Evolutionary conservation across 768 basidiomycete genomes (phyloP).

Genomic region (Mycena latifolia): DNA sequence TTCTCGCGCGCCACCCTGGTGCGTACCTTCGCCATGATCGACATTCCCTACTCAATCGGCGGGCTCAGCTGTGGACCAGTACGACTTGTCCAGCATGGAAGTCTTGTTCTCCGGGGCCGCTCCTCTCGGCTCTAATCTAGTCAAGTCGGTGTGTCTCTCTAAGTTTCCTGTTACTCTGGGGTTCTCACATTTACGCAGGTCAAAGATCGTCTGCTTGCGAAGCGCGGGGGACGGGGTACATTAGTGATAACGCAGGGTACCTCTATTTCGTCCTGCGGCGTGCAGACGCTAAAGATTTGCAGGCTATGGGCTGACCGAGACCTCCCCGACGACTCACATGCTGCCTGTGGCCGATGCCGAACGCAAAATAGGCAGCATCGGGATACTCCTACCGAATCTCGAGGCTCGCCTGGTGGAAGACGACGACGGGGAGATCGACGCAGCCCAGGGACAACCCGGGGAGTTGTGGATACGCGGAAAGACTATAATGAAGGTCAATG

Average conservation of each 20-base stretch:
- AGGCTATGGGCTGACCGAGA: slow-evolving; percentile 89
- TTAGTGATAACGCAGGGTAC: slow-evolving; percentile 66
- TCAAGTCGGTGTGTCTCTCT: slow-evolving; percentile 53
- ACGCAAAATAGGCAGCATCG: slow-evolving; percentile 74
- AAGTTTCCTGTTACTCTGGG: not conserved
- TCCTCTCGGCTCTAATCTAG: slow-evolving; percentile 77
- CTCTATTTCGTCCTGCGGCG: not conserved
- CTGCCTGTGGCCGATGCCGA: slow-evolving; percentile 57
- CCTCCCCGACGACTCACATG: slow-evolving; percentile 77
- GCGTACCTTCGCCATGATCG: slow-evolving; percentile 38
- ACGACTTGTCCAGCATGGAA: slow-evolving; percentile 72
- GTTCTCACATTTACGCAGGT: slow-evolving; percentile 43
- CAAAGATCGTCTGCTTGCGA: slow-evolving; percentile 48
- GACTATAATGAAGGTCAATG: slow-evolving; percentile 78
- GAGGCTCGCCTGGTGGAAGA: slow-evolving; percentile 80
- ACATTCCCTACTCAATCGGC: not conserved
- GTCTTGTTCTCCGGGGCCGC: slow-evolving; percentile 83
- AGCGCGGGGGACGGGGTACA: slow-evolving; percentile 54
- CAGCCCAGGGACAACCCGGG: slow-evolving; percentile 69
- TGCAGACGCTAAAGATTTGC: slow-evolving; percentile 1
- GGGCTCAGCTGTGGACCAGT: slow-evolving; percentile 68
- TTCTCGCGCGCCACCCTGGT: slow-evolving; percentile 78
- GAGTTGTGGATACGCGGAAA: slow-evolving; percentile 89
- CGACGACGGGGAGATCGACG: slow-evolving; percentile 61
- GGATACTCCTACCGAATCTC: slow-evolving; percentile 79